Percentiles rank a stretch among this genome's conserved stretches.
Evolutionary conservation across 495 filamentous ascomycete genomes (phyloP).

Genomic region (Bacidia rubella): DNA sequence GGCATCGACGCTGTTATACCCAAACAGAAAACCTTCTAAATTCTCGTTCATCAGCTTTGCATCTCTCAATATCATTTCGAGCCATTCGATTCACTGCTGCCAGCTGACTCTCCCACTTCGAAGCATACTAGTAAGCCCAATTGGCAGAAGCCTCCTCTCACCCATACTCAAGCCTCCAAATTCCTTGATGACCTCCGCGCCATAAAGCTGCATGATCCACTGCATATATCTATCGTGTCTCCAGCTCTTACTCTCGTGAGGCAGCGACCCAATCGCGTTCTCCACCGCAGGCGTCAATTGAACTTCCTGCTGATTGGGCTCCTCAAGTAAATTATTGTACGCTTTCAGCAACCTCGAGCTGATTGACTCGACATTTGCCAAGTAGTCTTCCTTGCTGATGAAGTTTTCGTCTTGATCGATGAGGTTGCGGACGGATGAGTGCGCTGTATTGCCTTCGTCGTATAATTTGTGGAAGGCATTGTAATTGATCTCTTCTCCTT

Average conservation of each 20-base stretch:
- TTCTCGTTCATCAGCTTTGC: too few relatives aligned
- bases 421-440: not conserved
- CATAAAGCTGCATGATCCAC: slow-evolving; percentile 41
- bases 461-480: slow-evolving; percentile 22
- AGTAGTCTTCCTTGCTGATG: slow-evolving; percentile 36
- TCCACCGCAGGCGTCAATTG: slow-evolving; percentile 5
- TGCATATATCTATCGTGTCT: slow-evolving; percentile 25
- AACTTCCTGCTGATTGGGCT: slow-evolving; percentile 14
- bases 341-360: slow-evolving; percentile 15
- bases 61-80: not conserved
- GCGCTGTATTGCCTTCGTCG: slow-evolving; percentile 9
- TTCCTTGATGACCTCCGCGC: slow-evolving; percentile 31
- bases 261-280: slow-evolving; percentile 1
- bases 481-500: slow-evolving; percentile 28
- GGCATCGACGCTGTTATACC: too few relatives aligned
- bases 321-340: slow-evolving; percentile 19
- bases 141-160: slow-evolving; percentile 39
- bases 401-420: slow-evolving; percentile 21
- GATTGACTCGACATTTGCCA: slow-evolving; percentile 27
- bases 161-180: slow-evolving; percentile 40
- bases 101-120: slow-evolving; percentile 40
- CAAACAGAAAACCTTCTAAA: too few relatives aligned
- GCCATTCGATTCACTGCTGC: slow-evolving; percentile 25
- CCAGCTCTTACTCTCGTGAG: not conserved
- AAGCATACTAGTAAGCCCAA: slow-evolving; percentile 39